phyloP scores from a whole-genome alignment of 1,284 basidiomycete species.

The Ustilago tritici region DNA sequence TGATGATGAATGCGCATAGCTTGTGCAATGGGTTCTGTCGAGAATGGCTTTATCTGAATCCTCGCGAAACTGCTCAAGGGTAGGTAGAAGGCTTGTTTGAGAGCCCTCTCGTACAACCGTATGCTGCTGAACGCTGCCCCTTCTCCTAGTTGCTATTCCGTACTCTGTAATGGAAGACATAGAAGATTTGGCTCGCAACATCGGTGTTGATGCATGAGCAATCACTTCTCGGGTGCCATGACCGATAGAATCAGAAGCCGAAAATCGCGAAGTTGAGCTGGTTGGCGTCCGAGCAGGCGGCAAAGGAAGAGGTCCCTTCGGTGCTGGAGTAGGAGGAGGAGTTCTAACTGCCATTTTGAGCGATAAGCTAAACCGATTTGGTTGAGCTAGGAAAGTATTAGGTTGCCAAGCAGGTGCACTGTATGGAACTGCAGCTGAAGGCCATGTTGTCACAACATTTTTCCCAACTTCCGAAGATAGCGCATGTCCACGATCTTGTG shows the following conservation, averaged over 20 bases:
- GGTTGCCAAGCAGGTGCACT: constrained; percentile 1
- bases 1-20: not conserved
- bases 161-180: not conserved
- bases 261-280: not conserved
- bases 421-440: not conserved
- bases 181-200: not conserved
- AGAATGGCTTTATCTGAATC: not conserved
- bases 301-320: constrained; percentile 17
- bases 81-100: not conserved
- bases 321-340: constrained; percentile 23
- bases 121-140: not conserved
- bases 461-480: not conserved
- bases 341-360: not conserved
- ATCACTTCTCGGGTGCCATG: not conserved
- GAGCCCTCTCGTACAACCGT: not conserved
- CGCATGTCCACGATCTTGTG: not conserved
- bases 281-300: constrained; percentile 5
- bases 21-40: not conserved
- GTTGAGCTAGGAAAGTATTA: not conserved
- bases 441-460: constrained; percentile 3
- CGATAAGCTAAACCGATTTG: not conserved
- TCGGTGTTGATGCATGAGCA: not conserved
- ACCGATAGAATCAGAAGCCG: not conserved
- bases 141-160: not conserved
- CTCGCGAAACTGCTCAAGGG: too few relatives aligned